A percentile compares a stretch with the other conserved stretches of the same genome.
These are phyloP conservation scores for Linanthus parryae DNA, from an alignment of 148 eudicot species.

Conservation along the genomic window DNA sequence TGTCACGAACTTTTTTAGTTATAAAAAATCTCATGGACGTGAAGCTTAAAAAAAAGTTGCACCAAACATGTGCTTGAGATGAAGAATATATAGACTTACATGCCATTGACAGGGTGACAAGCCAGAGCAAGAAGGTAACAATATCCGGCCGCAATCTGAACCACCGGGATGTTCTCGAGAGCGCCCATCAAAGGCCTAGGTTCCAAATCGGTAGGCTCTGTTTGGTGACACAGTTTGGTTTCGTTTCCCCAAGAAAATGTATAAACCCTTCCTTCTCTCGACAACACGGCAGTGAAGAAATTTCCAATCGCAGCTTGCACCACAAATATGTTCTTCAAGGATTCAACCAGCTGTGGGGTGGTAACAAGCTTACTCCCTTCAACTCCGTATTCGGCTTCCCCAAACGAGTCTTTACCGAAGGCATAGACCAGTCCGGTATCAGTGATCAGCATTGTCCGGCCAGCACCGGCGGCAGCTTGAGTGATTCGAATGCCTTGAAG, in stretches of 20 bases:
- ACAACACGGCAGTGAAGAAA: constrained; percentile 85
- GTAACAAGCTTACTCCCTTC: constrained; percentile 53
- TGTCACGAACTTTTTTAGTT: no score
- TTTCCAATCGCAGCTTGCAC: constrained; percentile 94
- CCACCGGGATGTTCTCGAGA: constrained; percentile 74
- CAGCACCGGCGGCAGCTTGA: constrained; percentile 90
- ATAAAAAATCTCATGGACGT: no score
- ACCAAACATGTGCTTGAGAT: no score
- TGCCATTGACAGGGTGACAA: constrained; percentile 83
- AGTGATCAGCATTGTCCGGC: constrained; percentile 81
- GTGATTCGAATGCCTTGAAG: constrained; percentile 84
- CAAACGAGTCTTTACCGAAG: constrained; percentile 81
- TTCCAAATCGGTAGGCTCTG: constrained; percentile 52
- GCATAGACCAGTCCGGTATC: constrained; percentile 79
- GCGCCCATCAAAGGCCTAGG: constrained; percentile 80
- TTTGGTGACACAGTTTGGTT: constrained; percentile 70
- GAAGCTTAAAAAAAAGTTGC: no score
- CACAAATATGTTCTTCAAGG: constrained; percentile 79
- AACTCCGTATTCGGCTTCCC: constrained; percentile 64
- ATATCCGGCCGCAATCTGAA: constrained; percentile 86
- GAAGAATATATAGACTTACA: constrained; percentile 51
- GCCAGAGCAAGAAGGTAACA: constrained; percentile 93
- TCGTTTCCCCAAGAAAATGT: constrained; percentile 97
- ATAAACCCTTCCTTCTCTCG: constrained; percentile 87
- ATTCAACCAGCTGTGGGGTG: constrained; percentile 67